Evolutionary conservation across 441 rosid genomes (phyloP), one percentile per base, ranked within the genome.

Genomic region (Metrosideros polymorpha): DNA sequence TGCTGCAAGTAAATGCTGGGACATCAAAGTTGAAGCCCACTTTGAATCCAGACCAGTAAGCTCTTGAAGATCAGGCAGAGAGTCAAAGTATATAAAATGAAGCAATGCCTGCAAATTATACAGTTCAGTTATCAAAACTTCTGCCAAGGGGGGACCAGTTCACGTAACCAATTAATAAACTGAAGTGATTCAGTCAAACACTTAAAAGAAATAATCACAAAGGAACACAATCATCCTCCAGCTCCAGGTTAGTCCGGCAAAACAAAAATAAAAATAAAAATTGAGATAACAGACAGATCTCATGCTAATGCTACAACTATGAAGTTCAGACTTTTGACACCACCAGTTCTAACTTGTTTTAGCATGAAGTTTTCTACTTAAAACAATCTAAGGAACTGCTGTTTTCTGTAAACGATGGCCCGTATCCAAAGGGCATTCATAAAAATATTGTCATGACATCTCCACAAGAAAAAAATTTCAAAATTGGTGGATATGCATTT

Each of bases 1-100:
- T 77, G 98, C 99, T 32, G 95, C 99, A 82, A 97, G 98, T 85
- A 97, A 90, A 93, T 96, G 99, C 91, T 97, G 99, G 86, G 93
- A 92, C 91, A 97, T 94, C 91, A 96, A 94, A 71, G 97, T 93
- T 30, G 93, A 93, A 29, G 94, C 98, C 96, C 96, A 93, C 87
- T 94, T 96, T 56, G 96, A 86, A 87, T 91, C 93, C 89, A 94
- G 86, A 52, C 97, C 96, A 59, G 93, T 92, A 35, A 97, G 91
- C 84, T 96, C 98, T 92, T 94, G 92, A 93, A 96, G 88, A 88
- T 94, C 97, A 85, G 98, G 99, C 63, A 95, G 92, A 35, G 90
- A 88, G 85, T 96, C 99, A 95, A 96, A 93, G 92, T 97, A 97
- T 29, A 96, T 93, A 84, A 94, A 97, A 91, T 95, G 96, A 45